phyloP scores from a whole-genome alignment of 2,329 filamentous ascomycete species.

The Fusarium dimerum region DNA sequence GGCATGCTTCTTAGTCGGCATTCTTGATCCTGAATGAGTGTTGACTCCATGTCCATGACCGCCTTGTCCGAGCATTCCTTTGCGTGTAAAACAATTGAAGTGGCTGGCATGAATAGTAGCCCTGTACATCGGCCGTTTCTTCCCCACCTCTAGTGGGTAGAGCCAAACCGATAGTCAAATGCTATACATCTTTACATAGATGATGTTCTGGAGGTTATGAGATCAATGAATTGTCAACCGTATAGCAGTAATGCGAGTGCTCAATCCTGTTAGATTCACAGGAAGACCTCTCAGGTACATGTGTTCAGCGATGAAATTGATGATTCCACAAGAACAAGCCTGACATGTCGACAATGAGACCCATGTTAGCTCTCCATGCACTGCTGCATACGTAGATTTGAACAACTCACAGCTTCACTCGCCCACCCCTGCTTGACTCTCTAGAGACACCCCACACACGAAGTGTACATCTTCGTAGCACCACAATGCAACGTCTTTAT shows the following conservation, averaged over 20 bases:
- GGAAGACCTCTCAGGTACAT: not conserved
- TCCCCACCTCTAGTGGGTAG: not conserved
- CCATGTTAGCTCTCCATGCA: not conserved
- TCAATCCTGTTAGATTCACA: too few species aligned
- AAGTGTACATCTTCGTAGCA: not conserved
- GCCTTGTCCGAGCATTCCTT: too few species aligned
- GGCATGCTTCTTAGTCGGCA: too few species aligned
- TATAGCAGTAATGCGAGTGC: too few species aligned
- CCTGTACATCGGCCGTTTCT: not conserved
- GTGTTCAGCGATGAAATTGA: not conserved
- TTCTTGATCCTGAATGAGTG: too few species aligned
- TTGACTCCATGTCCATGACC: too few species aligned
- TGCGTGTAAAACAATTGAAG: not conserved
- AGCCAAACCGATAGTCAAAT: not conserved
- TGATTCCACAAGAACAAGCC: not conserved
- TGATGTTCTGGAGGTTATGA: too few species aligned
- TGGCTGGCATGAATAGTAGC: not conserved
- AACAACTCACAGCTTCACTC: not conserved
- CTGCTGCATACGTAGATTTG: not conserved
- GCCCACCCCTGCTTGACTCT: not conserved
- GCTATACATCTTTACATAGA: not conserved
- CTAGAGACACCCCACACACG: not conserved
- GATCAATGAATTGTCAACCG: too few species aligned
- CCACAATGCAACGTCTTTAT: not conserved
- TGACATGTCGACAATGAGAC: not conserved